Evolutionary conservation across 1,284 basidiomycete species (phyloP).

Genomic region (Paramarasmius palmivorus): DNA sequence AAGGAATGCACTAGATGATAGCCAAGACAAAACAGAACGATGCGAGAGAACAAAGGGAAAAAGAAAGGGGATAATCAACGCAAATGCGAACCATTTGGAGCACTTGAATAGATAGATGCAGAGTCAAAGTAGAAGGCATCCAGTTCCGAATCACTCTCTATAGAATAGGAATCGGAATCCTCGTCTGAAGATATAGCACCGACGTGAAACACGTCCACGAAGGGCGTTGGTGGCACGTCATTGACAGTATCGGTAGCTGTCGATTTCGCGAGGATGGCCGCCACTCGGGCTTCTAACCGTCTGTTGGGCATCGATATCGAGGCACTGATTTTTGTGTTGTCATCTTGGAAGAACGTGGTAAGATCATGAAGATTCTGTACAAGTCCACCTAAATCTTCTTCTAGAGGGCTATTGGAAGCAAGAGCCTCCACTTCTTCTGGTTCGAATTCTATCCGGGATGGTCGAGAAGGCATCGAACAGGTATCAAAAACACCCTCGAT

Average conservation of each 20-base stretch:
- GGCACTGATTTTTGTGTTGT: constrained; percentile 22
- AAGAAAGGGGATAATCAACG: not conserved
- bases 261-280: constrained; percentile 78
- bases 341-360: constrained; percentile 83
- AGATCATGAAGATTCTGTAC: constrained; percentile 87
- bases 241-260: constrained; percentile 48
- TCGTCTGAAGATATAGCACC: constrained; percentile 44
- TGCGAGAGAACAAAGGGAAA: not conserved
- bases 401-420: constrained; percentile 40
- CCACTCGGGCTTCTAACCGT: constrained; percentile 73
- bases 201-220: constrained; percentile 74
- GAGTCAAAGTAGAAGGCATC: constrained; percentile 75
- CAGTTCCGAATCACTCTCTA: constrained; percentile 55
- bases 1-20: no score
- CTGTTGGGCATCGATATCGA: constrained; percentile 44
- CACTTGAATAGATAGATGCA: constrained; percentile 37
- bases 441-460: constrained; percentile 72
- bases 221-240: constrained; percentile 70
- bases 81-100: constrained; percentile 39
- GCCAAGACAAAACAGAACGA: not conserved
- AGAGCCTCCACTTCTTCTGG: constrained; percentile 48
- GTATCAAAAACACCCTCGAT: constrained; percentile 85
- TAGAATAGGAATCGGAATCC: constrained; percentile 52
- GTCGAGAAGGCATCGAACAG: constrained; percentile 71
- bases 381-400: constrained; percentile 79